phyloP scores from a whole-genome alignment of 2,329 filamentous ascomycete species.

The Alternaria atra region DNA sequence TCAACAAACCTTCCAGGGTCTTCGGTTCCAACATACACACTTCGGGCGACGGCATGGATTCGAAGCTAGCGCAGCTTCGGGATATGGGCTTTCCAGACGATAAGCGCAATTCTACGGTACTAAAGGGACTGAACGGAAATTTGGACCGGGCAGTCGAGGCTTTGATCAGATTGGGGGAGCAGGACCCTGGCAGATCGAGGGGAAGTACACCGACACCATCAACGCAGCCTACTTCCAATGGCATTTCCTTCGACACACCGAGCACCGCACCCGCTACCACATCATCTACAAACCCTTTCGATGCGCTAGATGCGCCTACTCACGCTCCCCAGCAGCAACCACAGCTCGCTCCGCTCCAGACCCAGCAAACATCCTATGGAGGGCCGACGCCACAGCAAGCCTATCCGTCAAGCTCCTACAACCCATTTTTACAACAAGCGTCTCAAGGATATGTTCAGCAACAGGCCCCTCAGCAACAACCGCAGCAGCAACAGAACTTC shows the following conservation, averaged over 20 bases:
- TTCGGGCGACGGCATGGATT: conserved; percentile 69
- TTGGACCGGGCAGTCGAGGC: conserved; percentile 87
- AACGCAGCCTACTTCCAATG: conserved; percentile 60
- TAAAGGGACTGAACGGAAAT: conserved; percentile 85
- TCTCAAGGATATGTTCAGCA: conserved; percentile 42
- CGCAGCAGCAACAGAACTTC: conserved; percentile 18
- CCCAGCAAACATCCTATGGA: conserved; percentile 40
- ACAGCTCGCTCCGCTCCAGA: conserved; percentile 38
- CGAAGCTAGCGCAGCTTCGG: conserved; percentile 77
- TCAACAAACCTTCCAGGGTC: conserved; percentile 70
- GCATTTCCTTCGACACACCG: conserved; percentile 54
- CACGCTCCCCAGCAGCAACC: conserved; percentile 41
- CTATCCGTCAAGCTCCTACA: conserved; percentile 62
- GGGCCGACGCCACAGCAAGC: too few species aligned
- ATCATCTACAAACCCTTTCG: conserved; percentile 55
- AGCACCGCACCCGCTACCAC: conserved; percentile 37
- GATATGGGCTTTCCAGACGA: conserved; percentile 94
- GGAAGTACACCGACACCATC: conserved; percentile 60
- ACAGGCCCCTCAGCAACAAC: conserved; percentile 21
- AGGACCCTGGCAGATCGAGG: conserved; percentile 42
- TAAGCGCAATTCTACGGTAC: conserved; percentile 79
- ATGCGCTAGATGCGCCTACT: conserved; percentile 51
- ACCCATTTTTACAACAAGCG: conserved; percentile 70
- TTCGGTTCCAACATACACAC: conserved; percentile 74
- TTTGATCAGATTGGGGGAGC: conserved; percentile 81